Evolutionary conservation across 2,329 filamentous ascomycete species (phyloP).

Genomic region (Pseudocercospora pini-densiflorae): DNA sequence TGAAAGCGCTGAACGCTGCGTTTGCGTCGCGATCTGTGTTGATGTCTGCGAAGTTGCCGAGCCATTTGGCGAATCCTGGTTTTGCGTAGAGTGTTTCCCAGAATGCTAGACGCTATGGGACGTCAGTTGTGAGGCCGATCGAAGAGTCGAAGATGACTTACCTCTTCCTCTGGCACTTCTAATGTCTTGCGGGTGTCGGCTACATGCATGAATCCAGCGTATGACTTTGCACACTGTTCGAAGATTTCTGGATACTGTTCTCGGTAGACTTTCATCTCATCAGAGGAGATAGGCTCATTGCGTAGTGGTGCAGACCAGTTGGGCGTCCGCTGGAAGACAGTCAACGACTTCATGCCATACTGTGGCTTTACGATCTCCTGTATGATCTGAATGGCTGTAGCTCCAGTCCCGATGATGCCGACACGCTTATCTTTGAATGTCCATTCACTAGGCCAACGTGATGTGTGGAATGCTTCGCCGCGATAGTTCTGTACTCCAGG

Average conservation of each 20-base stretch:
- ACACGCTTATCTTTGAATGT: conserved; percentile 42
- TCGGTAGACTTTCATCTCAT: conserved; percentile 31
- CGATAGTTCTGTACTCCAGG: conserved; percentile 42
- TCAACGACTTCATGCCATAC: conserved; percentile 45
- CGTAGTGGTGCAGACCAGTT: conserved; percentile 50
- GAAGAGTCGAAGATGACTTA: neutral
- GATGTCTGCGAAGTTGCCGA: conserved; percentile 49
- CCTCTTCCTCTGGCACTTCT: conserved; percentile 45
- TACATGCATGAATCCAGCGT: conserved; percentile 39
- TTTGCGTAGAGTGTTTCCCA: conserved; percentile 46
- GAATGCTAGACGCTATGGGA: conserved; percentile 42
- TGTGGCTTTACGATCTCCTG: conserved; percentile 38
- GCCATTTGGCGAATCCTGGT: conserved; percentile 46
- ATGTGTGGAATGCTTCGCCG: conserved; percentile 45
- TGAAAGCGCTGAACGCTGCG: conserved; percentile 49
- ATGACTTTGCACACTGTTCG: conserved; percentile 44
- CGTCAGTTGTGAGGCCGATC: neutral
- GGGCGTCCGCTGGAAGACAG: conserved; percentile 69
- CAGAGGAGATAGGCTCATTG: conserved; percentile 32
- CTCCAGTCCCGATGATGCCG: conserved; percentile 49
- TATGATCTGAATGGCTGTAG: conserved; percentile 46
- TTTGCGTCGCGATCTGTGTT: conserved; percentile 43
- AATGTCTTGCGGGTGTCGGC: conserved; percentile 50
- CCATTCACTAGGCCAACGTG: conserved; percentile 42
- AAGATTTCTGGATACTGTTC: conserved; percentile 36